phyloP scores from a whole-genome alignment of 768 basidiomycete genomes.

The Coprinellus micaceus region DNA sequence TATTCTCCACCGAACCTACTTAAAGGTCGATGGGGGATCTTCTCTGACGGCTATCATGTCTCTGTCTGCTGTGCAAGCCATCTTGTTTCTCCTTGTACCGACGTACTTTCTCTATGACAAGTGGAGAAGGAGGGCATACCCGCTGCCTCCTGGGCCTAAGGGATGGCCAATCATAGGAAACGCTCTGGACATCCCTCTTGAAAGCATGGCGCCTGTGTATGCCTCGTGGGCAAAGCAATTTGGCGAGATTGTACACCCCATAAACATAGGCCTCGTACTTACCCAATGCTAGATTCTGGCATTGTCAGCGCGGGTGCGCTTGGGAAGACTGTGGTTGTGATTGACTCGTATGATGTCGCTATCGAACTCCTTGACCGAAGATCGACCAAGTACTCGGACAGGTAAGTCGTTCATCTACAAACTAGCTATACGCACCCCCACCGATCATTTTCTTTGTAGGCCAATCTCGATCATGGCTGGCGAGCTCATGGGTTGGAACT shows the following conservation, averaged over 20 bases:
- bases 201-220: not conserved
- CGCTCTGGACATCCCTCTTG: constrained; percentile 4
- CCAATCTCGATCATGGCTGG: not conserved
- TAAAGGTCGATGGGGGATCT: too few relatives aligned
- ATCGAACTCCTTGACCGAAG: constrained; percentile 10
- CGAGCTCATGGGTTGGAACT: constrained; percentile 36
- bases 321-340: constrained; percentile 11
- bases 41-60: too few relatives aligned
- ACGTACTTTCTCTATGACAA: too few relatives aligned
- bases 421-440: too few relatives aligned
- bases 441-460: not conserved
- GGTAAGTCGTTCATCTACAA: constrained; percentile 6
- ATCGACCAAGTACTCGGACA: constrained; percentile 9
- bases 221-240: not conserved
- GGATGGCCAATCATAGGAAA: constrained; percentile 10
- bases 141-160: constrained; percentile 3
- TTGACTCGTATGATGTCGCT: constrained; percentile 6
- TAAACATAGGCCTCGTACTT: too few relatives aligned
- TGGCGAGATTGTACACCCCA: not conserved
- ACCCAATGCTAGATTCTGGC: not conserved
- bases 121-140: not conserved
- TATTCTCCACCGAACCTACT: too few relatives aligned
- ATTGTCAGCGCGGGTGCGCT: constrained; percentile 13
- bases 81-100: too few relatives aligned
- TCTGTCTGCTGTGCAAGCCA: too few relatives aligned